A percentile compares a stretch with the other conserved stretches of the same genome.
phyloP scores from a whole-genome alignment of 2,329 filamentous ascomycete species.

The Pseudopithomyces chartarum region DNA sequence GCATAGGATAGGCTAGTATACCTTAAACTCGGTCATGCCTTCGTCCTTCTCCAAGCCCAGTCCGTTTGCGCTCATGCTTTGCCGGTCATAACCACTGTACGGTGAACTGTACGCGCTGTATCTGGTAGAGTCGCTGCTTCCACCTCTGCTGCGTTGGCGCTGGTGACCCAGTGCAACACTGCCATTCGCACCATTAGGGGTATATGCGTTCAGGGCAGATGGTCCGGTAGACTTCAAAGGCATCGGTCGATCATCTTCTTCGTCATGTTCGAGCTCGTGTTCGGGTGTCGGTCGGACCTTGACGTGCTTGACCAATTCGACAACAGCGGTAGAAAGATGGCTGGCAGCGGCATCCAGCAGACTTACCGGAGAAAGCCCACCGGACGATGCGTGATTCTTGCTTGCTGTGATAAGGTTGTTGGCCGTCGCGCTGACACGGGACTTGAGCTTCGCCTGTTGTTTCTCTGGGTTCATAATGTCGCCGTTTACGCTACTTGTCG shows the following conservation, averaged over 20 bases:
- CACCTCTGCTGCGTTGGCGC: conserved; percentile 38
- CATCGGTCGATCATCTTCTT: conserved; percentile 57
- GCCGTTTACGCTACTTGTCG: conserved; percentile 41
- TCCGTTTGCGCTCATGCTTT: conserved; percentile 35
- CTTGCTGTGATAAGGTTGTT: conserved; percentile 95
- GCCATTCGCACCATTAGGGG: conserved; percentile 26
- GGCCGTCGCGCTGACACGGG: conserved; percentile 85
- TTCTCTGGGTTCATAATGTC: conserved; percentile 39
- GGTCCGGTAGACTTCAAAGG: conserved; percentile 35
- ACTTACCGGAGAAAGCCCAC: conserved; percentile 89
- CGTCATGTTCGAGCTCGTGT: conserved; percentile 77
- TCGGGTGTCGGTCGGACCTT: conserved; percentile 80
- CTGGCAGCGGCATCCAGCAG: conserved; percentile 91
- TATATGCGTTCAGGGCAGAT: conserved; percentile 25
- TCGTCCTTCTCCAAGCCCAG: conserved; percentile 28
- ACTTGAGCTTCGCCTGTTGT: conserved; percentile 74
- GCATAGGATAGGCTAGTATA: conserved; percentile 37
- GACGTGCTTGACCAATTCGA: conserved; percentile 81
- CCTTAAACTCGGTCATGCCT: conserved; percentile 64
- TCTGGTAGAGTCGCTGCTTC: conserved; percentile 42
- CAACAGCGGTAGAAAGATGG: conserved; percentile 81
- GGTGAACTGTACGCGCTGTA: conserved; percentile 45
- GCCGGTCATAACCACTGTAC: conserved; percentile 42
- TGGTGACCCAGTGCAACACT: conserved; percentile 21
- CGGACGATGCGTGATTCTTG: conserved; percentile 84